Percentiles rank a stretch among this genome's conserved stretches.
Conservation (phyloP, 768 basidiomycete species). For the Tremella mesenterica region DNA sequence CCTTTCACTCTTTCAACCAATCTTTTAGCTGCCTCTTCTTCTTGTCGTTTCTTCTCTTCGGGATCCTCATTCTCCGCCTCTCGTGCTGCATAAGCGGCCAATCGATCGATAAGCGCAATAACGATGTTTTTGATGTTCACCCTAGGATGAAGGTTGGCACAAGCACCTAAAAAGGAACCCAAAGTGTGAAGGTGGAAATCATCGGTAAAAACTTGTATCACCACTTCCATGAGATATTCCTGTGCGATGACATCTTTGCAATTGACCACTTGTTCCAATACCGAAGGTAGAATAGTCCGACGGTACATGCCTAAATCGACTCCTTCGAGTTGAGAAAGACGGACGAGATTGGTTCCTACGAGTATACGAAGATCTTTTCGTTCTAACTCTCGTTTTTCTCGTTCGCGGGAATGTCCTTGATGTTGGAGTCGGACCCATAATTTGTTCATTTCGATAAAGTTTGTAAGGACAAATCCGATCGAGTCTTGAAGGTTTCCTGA, state of each 20-base stretch:
- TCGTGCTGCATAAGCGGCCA: constrained; percentile 90
- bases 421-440: constrained; percentile 98
- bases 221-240: constrained; percentile 98
- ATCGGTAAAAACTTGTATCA: constrained; percentile 98
- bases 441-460: constrained; percentile 99
- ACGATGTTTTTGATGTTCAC: constrained; percentile 99
- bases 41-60: constrained; percentile 83
- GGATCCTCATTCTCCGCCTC: constrained; percentile 96
- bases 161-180: constrained; percentile 91
- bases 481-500: constrained; percentile 88
- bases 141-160: constrained; percentile 90
- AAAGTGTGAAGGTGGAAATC: constrained; percentile 95
- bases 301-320: constrained; percentile 91
- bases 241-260: constrained; percentile 99
- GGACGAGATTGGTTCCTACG: constrained; percentile 94
- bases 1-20: constrained; percentile 75
- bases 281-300: constrained; percentile 73
- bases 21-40: constrained; percentile 82
- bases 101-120: constrained; percentile 89
- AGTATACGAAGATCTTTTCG: constrained; percentile 88
- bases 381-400: constrained; percentile 95
- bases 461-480: constrained; percentile 88
- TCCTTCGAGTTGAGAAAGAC: constrained; percentile 88
- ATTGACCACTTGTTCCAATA: constrained; percentile 93
- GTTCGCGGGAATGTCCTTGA: constrained; percentile 90